Evolutionary conservation across 257 asterid genomes (phyloP), one percentile per base, ranked within the genome.

Genomic region (Nemophila menziesii): DNA sequence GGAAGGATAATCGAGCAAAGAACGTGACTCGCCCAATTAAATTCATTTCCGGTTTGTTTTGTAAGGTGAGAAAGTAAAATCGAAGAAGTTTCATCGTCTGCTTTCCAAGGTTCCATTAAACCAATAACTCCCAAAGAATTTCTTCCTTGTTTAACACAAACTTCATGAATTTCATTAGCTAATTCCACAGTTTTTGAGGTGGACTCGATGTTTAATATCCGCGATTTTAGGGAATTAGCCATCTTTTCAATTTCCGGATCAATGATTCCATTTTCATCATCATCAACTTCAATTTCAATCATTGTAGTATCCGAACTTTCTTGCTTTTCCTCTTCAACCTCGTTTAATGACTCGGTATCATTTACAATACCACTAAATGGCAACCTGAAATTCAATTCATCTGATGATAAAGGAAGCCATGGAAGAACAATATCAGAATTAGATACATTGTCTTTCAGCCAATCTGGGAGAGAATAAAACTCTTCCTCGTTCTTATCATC

Each of bases 1-100:
- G 96, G 92, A 48, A 86, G 92, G 57, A 74, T 42, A 20, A 78
- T 24, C 6, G 93, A 67, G 70, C 81, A 78, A 39, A 86, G 74
- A 45, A 73, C 44, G 34, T 71, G 71, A 57, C 79, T 52, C 16
- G 79, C 74, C 96, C 89, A 75, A 29, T 58, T 69, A 46, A 55
- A 47, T 22, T 62, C 80, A 47, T 64, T 68, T 44, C 57, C 79
- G 46, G 16, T 63, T 46, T 56, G 67, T 48, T 38, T 59, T 11
- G 46, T 46, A 40, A 75, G 60, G 12, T 64, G 71, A 49, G 80
- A 61, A 43, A 81, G 49, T 49, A 85, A 57, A 65, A 75, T 58
- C 14, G 82, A 65, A 54, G 77, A 63, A 20, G 71, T 65, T 52
- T 85, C 93, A 45, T 85, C 93, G 47, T 73, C 89, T 13, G 54